Evolutionary conservation across 176 grass and related monocot species (phyloP).

Genomic region (Raddia guianensis): DNA sequence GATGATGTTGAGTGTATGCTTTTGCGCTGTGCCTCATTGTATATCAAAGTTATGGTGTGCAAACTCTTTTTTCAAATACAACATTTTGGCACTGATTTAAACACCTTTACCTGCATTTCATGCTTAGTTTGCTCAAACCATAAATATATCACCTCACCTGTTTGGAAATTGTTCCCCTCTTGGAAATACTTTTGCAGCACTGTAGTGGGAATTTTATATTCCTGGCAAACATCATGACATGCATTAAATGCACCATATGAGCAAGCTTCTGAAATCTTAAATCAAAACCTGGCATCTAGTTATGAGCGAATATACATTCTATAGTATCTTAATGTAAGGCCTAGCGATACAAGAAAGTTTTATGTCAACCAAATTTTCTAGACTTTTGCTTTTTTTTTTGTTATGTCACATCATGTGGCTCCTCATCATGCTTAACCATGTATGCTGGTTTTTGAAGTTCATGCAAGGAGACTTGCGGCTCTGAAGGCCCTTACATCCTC

Average conservation of each 20-base stretch:
- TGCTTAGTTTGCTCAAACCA: conserved; percentile 26
- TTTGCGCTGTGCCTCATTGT: conserved; percentile 32
- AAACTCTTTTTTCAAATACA: conserved; percentile 28
- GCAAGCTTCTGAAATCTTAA: conserved; percentile 25
- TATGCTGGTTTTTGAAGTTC: conserved; percentile 76
- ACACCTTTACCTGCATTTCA: not conserved
- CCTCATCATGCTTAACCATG: conserved; percentile 34
- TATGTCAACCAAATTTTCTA: conserved; percentile 28
- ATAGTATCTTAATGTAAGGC: not conserved
- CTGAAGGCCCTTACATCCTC: conserved; percentile 86
- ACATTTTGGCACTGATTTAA: not conserved
- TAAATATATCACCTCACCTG: conserved; percentile 1
- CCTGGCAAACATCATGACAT: not conserved
- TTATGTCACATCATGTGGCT: conserved; percentile 5
- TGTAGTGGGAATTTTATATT: not conserved
- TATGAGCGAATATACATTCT: conserved; percentile 27
- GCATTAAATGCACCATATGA: not conserved
- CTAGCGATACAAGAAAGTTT: not conserved
- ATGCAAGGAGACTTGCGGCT: conserved; percentile 88
- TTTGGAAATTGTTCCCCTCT: not conserved
- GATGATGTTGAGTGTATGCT: conserved; percentile 78
- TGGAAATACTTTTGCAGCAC: conserved; percentile 21
- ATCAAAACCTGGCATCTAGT: conserved; percentile 17
- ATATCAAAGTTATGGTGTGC: conserved; percentile 17
- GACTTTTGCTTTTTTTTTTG: conserved; percentile 24